Conservation (phyloP, 225 moss, liverwort and hornwort species). For the Sphagnum tenellum region DNA sequence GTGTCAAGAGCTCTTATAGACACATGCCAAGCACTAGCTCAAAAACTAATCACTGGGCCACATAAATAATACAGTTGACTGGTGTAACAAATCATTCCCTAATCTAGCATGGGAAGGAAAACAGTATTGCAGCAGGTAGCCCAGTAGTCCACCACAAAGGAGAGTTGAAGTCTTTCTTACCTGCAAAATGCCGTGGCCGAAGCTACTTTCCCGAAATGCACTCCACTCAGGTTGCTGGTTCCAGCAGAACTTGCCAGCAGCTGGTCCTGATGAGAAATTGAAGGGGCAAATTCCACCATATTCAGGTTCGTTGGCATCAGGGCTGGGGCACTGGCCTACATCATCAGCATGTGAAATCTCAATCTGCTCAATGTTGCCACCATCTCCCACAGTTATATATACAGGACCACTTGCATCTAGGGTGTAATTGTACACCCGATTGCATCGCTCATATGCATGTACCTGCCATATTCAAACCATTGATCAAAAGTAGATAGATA, state of each 20-base stretch:
- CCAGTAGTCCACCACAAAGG: too few species aligned
- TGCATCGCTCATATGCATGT: constrained; percentile 75
- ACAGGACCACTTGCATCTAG: constrained; percentile 59
- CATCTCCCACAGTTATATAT: constrained; percentile 67
- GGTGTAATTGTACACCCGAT: constrained; percentile 62
- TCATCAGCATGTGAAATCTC: constrained; percentile 65
- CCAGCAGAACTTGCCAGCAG: constrained; percentile 70
- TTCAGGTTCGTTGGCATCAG: constrained; percentile 47
- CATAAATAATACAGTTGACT: too few species aligned
- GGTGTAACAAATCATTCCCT: too few species aligned
- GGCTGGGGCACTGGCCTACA: constrained; percentile 47
- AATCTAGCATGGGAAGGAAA: too few species aligned
- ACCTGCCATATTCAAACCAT: constrained; percentile 31
- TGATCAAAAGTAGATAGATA: too few species aligned
- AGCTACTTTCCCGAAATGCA: constrained; percentile 79
- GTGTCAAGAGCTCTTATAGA: too few species aligned
- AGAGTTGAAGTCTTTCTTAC: constrained; percentile 7
- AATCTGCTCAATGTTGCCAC: constrained; percentile 65
- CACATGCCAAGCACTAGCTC: too few species aligned
- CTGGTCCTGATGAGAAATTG: constrained; percentile 58
- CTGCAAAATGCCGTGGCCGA: constrained; percentile 71
- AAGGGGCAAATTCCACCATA: constrained; percentile 55
- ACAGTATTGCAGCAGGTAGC: too few species aligned
- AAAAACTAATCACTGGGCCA: too few species aligned
- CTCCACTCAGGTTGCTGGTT: constrained; percentile 78